Base-by-base conservation (phyloP, 805 yeast genomes). In the Kuraishia hungarica region DNA sequence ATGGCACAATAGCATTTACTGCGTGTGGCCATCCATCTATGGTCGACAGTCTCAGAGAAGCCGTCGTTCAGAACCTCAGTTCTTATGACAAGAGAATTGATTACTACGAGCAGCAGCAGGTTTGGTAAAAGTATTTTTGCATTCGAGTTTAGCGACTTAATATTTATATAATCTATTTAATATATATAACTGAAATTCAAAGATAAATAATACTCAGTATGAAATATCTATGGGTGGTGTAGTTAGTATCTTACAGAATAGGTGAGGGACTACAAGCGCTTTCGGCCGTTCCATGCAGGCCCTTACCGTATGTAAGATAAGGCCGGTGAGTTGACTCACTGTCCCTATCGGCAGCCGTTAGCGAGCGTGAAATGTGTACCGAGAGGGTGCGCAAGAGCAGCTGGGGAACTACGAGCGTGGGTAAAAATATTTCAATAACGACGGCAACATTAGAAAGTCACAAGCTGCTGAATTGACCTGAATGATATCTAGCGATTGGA, bases 11-110 rank as follows among this genome's bases (percentile, higher is more conserved):
- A 53, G 82, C 79, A 1, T 66, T 80, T 58, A 76, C 74, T 54
- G 71, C 76, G 2, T 80, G 84, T 69, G 81, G 80, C 23, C 80
- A 78, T 64, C 71, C 74, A 26, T 57, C 68, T 26, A 70, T 78
- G 71, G 76, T 70, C 46, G 91, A 84, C 62, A 75, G 70, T 2
- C 60, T 63, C 6, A 67, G 73, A 59, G 57, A 51, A 1, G 57
- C 62, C 15, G 63, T 70, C 39, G 57, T 62, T 15, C 39, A 58
- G 10, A 56, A 54, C 10, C 55, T 67, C 21, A 52, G 54, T 23
- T 13, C 50, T 1, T 23, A 52, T 19, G 52, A 49, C 4, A 55
- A 60, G 17, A 60, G 60, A 43, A 53, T 70, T 26, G 71, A 69
- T 48, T 70, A 65, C 56, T 70, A 60, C 51, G 74, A 70, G 53